Base-by-base conservation (phyloP, 1,139 yeast species). In the Spencermartinsiella ligniputridi region DNA sequence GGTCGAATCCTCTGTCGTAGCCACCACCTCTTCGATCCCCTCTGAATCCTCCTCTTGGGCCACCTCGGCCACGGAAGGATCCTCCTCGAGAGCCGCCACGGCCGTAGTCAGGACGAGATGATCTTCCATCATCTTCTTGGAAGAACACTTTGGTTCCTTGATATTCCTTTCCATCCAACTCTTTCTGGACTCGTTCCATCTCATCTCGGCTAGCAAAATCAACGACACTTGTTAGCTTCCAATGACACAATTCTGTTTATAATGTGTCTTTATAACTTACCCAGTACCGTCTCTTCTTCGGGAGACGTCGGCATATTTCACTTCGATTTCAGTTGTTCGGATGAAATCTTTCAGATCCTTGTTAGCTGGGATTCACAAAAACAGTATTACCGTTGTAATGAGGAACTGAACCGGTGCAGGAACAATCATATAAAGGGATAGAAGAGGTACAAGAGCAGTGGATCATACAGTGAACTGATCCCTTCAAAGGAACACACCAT, bases 121-220 rank as follows among this genome's bases (percentile, higher is more conserved):
- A 27, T n/a, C 32, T 27, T 5, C 32, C 32, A n/a, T 27, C 32
- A 64, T 87, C 96, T 69, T 80, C 88, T 68, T 81, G 87, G 49
- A 90, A 86, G 50, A 75, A 65, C 49, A 87, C 70, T 43, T 73
- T 70, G 47, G 78, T 64, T 52, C 86, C 96, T 62, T 79, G 78
- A 73, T 78, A 82, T 50, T 81, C 89, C 51, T 79, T 70, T 57
- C 83, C 86, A 66, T 82, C 81, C 58, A 87, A 72, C 60, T 77
- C 75, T 47, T 79, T 79, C 52, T 86, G 68, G 41, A 94, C 86
- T 53, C 75, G 75, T 50, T 76, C 81, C 66, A 86, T 73, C 61
- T 85, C 88, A 47, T 83, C 95, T 59, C 78, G 83, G 47, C 83
- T 70, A 47, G 78, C 74, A 61, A 87, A 86, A 69, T 88, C 96